phyloP scores from a whole-genome alignment of 768 basidiomycete genomes.

The Russula olivacea region DNA sequence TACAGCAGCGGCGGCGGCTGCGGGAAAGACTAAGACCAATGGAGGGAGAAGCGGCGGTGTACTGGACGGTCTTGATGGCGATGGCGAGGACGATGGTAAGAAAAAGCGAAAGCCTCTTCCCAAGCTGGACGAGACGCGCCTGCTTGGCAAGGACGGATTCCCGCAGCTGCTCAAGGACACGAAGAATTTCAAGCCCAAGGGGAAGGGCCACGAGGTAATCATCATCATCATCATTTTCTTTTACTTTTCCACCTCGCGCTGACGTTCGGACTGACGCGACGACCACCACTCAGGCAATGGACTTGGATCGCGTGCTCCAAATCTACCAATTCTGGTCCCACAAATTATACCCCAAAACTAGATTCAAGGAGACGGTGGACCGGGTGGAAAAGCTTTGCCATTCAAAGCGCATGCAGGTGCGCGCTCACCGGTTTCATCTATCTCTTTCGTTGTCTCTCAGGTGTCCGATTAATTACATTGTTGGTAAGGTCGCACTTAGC shows the following conservation, averaged over 20 bases:
- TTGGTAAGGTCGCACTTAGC: conserved; percentile 55
- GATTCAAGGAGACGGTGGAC: conserved; percentile 80
- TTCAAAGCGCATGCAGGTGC: conserved; percentile 78
- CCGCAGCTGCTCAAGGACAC: conserved; percentile 70
- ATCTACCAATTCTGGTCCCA: conserved; percentile 96
- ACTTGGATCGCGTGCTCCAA: conserved; percentile 73
- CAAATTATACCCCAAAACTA: conserved; percentile 81
- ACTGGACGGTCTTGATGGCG: conserved; percentile 30
- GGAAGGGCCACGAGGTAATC: conserved; percentile 88
- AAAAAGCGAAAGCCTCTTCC: conserved; percentile 48
- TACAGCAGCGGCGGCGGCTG: conserved; percentile 14
- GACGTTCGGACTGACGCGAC: not conserved
- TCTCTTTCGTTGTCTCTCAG: conserved; percentile 4
- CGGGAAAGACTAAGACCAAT: conserved; percentile 26
- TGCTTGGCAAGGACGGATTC: conserved; percentile 73
- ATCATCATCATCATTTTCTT: too few species aligned
- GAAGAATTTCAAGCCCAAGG: conserved; percentile 73
- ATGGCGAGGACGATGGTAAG: conserved; percentile 31
- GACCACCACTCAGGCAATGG: conserved; percentile 48
- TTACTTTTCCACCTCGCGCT: not conserved
- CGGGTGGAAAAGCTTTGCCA: conserved; percentile 87
- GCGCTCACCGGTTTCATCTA: conserved; percentile 27
- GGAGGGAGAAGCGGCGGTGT: conserved; percentile 30
- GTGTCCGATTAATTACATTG: not conserved
- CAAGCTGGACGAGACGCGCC: conserved; percentile 67